Evolutionary conservation across 1,139 yeast genomes (phyloP).

Genomic region (Saccharomycopsis crataegensis): DNA sequence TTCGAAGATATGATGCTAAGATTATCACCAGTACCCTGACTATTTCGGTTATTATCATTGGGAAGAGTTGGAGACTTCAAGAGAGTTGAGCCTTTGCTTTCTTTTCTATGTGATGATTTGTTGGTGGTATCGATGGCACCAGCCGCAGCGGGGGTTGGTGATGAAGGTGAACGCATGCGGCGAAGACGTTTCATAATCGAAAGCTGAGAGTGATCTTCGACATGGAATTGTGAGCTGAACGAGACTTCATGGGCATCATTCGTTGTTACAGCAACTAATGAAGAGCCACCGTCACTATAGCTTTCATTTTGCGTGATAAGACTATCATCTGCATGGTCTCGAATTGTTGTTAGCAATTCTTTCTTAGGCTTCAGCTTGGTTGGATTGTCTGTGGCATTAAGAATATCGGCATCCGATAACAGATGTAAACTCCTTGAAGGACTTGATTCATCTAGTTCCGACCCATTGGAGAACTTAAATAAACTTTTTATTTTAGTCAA

Average conservation of each 20-base stretch:
- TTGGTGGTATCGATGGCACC: not conserved
- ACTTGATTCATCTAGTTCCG: constrained; percentile 1
- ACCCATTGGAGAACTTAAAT: constrained; percentile 24
- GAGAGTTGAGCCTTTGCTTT: not conserved
- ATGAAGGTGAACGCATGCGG: constrained; percentile 34
- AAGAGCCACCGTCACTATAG: not conserved
- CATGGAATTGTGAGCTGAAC: not conserved
- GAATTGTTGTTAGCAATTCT: not conserved
- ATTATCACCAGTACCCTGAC: constrained; percentile 6
- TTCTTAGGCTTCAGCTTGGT: not conserved
- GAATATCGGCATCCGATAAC: not conserved
- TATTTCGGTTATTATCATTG: constrained; percentile 2
- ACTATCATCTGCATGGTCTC: not conserved
- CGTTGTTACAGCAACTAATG: not conserved
- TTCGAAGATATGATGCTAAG: constrained; percentile 33
- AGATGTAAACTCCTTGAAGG: constrained; percentile 4
- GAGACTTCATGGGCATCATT: not conserved
- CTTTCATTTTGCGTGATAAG: not conserved
- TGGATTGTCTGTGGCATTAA: not conserved
- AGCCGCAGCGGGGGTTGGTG: constrained; percentile 23
- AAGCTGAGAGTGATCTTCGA: not conserved
- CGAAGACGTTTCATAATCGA: constrained; percentile 19
- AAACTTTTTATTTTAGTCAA: constrained; percentile 27
- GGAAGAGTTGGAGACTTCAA: not conserved
- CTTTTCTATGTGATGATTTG: not conserved